phyloP scores from a whole-genome alignment of 768 basidiomycete genomes.

The Exsudoporus frostii region DNA sequence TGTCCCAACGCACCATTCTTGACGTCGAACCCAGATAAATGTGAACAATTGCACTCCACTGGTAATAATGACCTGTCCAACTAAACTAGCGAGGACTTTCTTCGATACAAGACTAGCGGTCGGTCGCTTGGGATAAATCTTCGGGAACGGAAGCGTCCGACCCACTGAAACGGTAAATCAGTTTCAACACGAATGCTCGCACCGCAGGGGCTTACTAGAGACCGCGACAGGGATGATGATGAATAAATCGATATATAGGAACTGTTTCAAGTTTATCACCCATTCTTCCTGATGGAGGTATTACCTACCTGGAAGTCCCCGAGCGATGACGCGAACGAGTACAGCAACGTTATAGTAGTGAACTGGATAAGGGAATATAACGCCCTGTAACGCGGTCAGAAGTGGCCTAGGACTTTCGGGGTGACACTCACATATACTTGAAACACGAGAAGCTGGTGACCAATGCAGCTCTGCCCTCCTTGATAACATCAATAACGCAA shows the following conservation, averaged over 20 bases:
- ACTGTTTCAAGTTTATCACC: constrained; percentile 44
- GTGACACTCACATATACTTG: constrained; percentile 88
- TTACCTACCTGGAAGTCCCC: constrained; percentile 88
- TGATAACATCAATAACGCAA: constrained; percentile 95
- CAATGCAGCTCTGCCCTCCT: constrained; percentile 91
- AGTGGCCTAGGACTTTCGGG: not conserved
- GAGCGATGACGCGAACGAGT: constrained; percentile 93
- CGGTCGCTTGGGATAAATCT: constrained; percentile 85
- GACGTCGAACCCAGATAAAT: constrained; percentile 83
- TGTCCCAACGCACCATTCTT: constrained; percentile 62
- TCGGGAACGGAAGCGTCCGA: constrained; percentile 84
- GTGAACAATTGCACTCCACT: constrained; percentile 80
- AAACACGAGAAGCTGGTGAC: constrained; percentile 99
- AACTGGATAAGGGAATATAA: constrained; percentile 98
- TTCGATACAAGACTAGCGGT: constrained; percentile 95
- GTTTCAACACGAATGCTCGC: not conserved
- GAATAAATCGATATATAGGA: constrained; percentile 96
- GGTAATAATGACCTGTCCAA: constrained; percentile 89
- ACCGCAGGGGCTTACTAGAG: constrained; percentile 62
- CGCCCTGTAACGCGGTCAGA: constrained; percentile 58
- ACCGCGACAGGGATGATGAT: constrained; percentile 97
- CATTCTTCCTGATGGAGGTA: not conserved
- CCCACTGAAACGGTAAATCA: constrained; percentile 64
- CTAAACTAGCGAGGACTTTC: constrained; percentile 89
- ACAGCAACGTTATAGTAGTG: constrained; percentile 93